A percentile compares a stretch with the other conserved stretches of the same genome.
phyloP scores from a whole-genome alignment of 2,329 filamentous ascomycete species.

The Shiraia sp. region DNA sequence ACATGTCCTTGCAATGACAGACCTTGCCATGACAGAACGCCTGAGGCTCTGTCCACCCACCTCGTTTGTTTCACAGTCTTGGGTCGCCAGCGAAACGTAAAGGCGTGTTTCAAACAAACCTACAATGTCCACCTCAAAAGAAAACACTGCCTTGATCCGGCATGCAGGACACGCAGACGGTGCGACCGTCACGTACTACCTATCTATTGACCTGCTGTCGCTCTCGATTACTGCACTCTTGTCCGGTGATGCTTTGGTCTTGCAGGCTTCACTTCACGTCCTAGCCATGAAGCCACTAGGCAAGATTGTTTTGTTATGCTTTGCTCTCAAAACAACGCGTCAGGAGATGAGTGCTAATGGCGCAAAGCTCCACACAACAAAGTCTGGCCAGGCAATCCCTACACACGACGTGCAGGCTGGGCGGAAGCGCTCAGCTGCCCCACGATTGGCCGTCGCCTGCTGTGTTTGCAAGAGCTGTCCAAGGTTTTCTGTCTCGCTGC shows the following conservation, averaged over 20 bases:
- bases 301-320: conserved; percentile 29
- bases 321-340: conserved; percentile 42
- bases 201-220: conserved; percentile 21
- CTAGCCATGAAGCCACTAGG: conserved; percentile 3
- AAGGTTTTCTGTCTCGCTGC: conserved; percentile 17
- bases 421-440: conserved; percentile 13
- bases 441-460: conserved; percentile 23
- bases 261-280: not conserved
- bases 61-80: conserved; percentile 24
- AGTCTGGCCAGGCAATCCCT: conserved; percentile 33
- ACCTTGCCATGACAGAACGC: too few species aligned
- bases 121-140: too few species aligned
- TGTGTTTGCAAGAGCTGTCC: conserved; percentile 8
- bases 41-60: conserved; percentile 6
- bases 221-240: conserved; percentile 22
- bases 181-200: conserved; percentile 25
- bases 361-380: conserved; percentile 25
- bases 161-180: conserved; percentile 21
- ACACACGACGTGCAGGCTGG: conserved; percentile 20
- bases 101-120: conserved; percentile 30
- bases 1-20: too few species aligned
- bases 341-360: conserved; percentile 38
- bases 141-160: conserved; percentile 18
- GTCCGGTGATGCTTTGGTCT: conserved; percentile 19
- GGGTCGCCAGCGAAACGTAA: conserved; percentile 19